Evolutionary conservation across 331 rosid genomes (phyloP), one percentile per base, ranked within the genome.

Genomic region (Telfairia occidentalis): DNA sequence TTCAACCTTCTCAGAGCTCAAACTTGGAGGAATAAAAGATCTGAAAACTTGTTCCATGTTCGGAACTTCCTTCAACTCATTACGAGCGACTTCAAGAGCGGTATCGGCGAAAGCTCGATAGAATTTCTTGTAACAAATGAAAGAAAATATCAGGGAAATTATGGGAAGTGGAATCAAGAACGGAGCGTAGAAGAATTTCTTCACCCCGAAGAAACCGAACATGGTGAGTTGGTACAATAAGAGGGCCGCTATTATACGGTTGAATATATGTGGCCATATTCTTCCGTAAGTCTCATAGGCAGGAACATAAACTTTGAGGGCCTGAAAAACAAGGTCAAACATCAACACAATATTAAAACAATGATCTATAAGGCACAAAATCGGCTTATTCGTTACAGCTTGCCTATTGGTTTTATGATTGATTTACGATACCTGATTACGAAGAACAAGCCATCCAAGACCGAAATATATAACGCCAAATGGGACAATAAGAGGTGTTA

Each of bases 261-360:
- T 35, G 76, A 70, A 64, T 19, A 95, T 75, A 89, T 95, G 97
- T 0, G 97, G 99, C 99, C 99, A 90, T 85, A 95, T 80, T 82
- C 87, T 92, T 82, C 99, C 99, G 58, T 90, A 74, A 58, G 92
- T 89, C 82, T 92, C 99, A 32, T 86, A 95, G 0, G 90, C n/a
- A 43, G 99, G 97, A 77, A 90, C 91, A 34, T 92, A 83, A 4
- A 95, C 99, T 81, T 89, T 95, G 45, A 95, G 89, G 30, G 88
- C 96, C 97, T 95, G 89, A 11, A 82, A 28, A 76, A 67, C 69
- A 63, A 30, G 23, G 57, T 35, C 66, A 32, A 60, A 34, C 50
- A 2, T 73, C 43, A 73, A 11, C 26, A n/a, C 28, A 63, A 1
- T 6, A 32, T 15, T 29, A 73, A 34, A 24, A 19, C 11, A 43